Evolutionary conservation across 1,284 basidiomycete species (phyloP).

Genomic region (Cryptococcus sp.): DNA sequence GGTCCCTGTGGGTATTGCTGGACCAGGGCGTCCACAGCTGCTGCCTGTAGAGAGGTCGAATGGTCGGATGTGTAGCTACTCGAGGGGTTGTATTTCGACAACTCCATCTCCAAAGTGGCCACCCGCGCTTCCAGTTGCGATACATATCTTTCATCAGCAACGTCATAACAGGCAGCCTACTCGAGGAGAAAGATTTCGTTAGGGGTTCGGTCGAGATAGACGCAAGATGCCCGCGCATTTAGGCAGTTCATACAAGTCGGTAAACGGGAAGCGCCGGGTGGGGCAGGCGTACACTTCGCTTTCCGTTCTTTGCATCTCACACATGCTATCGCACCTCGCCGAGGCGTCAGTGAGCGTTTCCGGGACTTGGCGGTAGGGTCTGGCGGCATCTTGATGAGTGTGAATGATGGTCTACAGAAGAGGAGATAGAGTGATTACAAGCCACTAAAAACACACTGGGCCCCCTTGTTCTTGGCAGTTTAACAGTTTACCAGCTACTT

Average conservation of each 20-base stretch:
- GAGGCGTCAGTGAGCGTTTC: conserved; percentile 16
- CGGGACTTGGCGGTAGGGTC: conserved; percentile 3
- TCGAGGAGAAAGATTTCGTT: conserved; percentile 30
- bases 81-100: conserved; percentile 17
- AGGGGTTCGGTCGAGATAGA: conserved; percentile 27
- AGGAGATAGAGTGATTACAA: too few relatives aligned
- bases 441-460: too few relatives aligned
- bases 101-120: conserved; percentile 23
- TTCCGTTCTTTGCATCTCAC: conserved; percentile 31
- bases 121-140: conserved; percentile 26
- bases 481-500: too few relatives aligned
- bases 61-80: conserved; percentile 17
- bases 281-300: conserved; percentile 30
- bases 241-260: conserved; percentile 28
- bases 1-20: conserved; percentile 16
- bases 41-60: conserved; percentile 13
- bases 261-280: conserved; percentile 18
- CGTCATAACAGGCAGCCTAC: conserved; percentile 6
- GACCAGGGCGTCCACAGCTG: conserved; percentile 21
- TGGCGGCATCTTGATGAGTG: background rate
- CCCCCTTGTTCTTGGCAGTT: too few relatives aligned
- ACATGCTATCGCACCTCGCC: conserved; percentile 28
- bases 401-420: too few relatives aligned
- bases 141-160: conserved; percentile 20
- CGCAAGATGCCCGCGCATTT: conserved; percentile 20